phyloP scores from a whole-genome alignment of 192 early-diverging fungal genomes.

The Radiomyces spectabilis region DNA sequence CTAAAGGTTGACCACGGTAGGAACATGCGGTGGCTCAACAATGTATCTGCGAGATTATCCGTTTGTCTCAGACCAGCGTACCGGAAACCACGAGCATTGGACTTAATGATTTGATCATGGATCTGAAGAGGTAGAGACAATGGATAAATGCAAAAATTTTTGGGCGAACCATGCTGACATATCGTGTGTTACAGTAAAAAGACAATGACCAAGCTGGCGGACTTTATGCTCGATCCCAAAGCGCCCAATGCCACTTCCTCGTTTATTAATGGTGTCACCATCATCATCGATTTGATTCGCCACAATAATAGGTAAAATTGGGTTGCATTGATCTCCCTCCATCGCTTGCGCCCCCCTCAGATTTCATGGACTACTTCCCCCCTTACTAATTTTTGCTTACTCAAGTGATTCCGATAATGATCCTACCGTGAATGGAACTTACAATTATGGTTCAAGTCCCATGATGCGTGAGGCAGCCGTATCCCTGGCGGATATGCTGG shows the following conservation, averaged over 20 bases:
- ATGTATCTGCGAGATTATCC: conserved; percentile 32
- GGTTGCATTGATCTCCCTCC: too few species aligned
- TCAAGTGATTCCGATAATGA: conserved; percentile 22
- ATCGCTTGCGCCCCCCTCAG: too few species aligned
- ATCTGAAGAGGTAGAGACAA: conserved; percentile 25
- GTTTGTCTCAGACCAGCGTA: conserved; percentile 30
- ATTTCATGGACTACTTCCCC: too few species aligned
- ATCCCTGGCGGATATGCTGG: conserved; percentile 81
- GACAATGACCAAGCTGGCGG: conserved; percentile 70
- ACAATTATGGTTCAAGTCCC: conserved; percentile 3
- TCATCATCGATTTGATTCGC: conserved; percentile 97
- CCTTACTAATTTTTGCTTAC: background rate
- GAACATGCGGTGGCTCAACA: conserved; percentile 33
- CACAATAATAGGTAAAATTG: conserved; percentile 79
- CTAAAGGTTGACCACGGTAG: background rate
- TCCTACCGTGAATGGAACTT: conserved; percentile 14
- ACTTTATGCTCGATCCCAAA: conserved; percentile 77
- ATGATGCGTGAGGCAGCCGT: conserved; percentile 6
- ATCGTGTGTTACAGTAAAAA: conserved; percentile 43
- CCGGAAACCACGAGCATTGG: conserved; percentile 28
- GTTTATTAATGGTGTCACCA: conserved; percentile 89
- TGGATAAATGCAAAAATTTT: background rate
- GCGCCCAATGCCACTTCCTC: conserved; percentile 81
- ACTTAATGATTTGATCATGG: conserved; percentile 21
- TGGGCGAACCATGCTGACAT: background rate